Conservation (phyloP, 2,329 filamentous ascomycete genomes). For the Fonsecaea nubica region DNA sequence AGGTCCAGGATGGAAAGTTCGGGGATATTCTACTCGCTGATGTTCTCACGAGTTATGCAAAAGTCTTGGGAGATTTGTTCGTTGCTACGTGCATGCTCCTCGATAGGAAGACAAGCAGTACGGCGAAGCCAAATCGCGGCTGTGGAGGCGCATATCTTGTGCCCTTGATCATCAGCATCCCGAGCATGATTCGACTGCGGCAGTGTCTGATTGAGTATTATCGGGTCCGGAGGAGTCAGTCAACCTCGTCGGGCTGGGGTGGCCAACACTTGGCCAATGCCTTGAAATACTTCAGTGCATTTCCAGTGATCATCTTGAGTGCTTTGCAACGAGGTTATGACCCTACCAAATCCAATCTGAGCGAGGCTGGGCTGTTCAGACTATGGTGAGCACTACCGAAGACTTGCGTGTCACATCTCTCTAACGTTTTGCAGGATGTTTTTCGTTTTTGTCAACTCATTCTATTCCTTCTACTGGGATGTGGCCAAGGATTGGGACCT, state of each 20-base stretch:
- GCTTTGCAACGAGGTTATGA: conserved; percentile 72
- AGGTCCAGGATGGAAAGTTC: conserved; percentile 88
- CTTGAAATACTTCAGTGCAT: conserved; percentile 90
- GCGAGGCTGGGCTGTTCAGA: conserved; percentile 62
- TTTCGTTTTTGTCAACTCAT: conserved; percentile 79
- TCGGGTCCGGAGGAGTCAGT: conserved; percentile 66
- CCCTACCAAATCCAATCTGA: conserved; percentile 59
- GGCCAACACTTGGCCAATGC: conserved; percentile 92
- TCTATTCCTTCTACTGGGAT: conserved; percentile 99
- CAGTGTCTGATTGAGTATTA: conserved; percentile 91
- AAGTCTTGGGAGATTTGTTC: conserved; percentile 87
- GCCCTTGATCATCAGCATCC: conserved; percentile 81
- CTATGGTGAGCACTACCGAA: conserved; percentile 55
- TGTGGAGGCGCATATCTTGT: conserved; percentile 82
- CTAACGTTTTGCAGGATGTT: conserved; percentile 63
- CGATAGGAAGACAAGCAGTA: conserved; percentile 72
- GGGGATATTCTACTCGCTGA: conserved; percentile 93
- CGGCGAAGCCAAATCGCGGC: conserved; percentile 77
- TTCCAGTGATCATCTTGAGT: conserved; percentile 85
- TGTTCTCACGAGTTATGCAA: conserved; percentile 92
- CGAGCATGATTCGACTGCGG: conserved; percentile 82
- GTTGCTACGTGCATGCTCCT: conserved; percentile 93
- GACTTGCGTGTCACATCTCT: not conserved
- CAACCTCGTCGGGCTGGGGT: conserved; percentile 68
- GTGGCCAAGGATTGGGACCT: conserved; percentile 96